Percentiles rank a stretch among this genome's conserved stretches.
Evolutionary conservation across 1,284 basidiomycete species (phyloP).

Genomic region (Ustilago cynodontis): DNA sequence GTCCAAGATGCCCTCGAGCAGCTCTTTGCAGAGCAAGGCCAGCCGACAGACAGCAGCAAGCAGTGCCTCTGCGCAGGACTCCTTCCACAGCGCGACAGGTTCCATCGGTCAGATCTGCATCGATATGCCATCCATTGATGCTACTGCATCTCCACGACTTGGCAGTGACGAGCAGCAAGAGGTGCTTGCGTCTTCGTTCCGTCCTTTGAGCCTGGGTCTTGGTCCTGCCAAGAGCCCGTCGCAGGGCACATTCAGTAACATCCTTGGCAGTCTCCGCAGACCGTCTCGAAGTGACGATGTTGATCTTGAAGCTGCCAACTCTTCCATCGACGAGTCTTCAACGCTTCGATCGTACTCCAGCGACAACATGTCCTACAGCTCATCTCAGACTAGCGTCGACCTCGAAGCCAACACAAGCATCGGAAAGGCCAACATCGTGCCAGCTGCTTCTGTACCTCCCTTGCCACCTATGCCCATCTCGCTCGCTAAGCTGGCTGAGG

Average conservation of each 20-base stretch:
- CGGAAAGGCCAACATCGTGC: constrained; percentile 48
- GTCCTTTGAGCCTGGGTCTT: constrained; percentile 51
- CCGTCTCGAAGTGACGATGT: constrained; percentile 13
- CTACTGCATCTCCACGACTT: constrained; percentile 12
- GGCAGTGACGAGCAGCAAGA: constrained; percentile 12
- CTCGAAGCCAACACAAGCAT: constrained; percentile 47
- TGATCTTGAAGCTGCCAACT: constrained; percentile 40
- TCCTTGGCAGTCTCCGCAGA: constrained; percentile 30
- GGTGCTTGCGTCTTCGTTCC: constrained; percentile 16
- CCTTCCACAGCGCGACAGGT: constrained; percentile 42
- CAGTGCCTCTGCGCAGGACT: constrained; percentile 13
- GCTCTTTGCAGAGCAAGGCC: constrained; percentile 42
- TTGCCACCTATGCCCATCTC: constrained; percentile 47
- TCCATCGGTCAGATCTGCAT: constrained; percentile 41
- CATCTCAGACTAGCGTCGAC: constrained; percentile 48
- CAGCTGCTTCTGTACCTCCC: constrained; percentile 38
- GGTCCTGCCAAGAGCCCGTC: constrained; percentile 40
- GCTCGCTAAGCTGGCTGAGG: constrained; percentile 21
- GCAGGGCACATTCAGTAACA: constrained; percentile 40
- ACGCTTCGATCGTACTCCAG: constrained; percentile 33
- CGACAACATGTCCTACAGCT: constrained; percentile 43
- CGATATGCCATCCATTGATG: constrained; percentile 27
- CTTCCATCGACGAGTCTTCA: constrained; percentile 22
- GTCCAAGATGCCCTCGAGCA: constrained; percentile 34
- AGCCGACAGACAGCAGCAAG: constrained; percentile 22